Evolutionary conservation across 345 rosid species (phyloP).

Genomic region (Citrus inodora): DNA sequence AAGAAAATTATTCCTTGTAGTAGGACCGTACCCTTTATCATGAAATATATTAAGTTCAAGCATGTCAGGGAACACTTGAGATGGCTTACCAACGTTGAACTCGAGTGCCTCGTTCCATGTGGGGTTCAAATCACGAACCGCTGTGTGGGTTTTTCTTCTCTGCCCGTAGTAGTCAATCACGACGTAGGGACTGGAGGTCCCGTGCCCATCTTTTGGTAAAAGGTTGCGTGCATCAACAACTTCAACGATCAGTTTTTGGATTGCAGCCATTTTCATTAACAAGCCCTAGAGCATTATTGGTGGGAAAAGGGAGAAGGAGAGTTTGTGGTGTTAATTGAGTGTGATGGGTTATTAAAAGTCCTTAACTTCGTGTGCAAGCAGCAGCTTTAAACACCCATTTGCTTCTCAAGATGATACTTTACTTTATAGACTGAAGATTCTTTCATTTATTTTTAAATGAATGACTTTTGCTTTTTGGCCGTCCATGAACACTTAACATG

Average conservation of each 20-base stretch:
- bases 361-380: constrained; percentile 42
- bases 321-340: not conserved
- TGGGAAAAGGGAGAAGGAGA: not conserved
- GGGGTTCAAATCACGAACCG: constrained; percentile 63
- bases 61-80: constrained; percentile 54
- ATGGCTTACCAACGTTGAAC: constrained; percentile 57
- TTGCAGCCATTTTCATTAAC: constrained; percentile 20
- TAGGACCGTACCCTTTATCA: constrained; percentile 70
- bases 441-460: not conserved
- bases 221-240: constrained; percentile 74
- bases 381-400: constrained; percentile 17
- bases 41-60: constrained; percentile 74
- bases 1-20: constrained; percentile 56
- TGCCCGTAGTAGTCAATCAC: constrained; percentile 77
- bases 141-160: constrained; percentile 54
- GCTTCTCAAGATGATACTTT: constrained; percentile 12
- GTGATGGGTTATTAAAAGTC: constrained; percentile 14
- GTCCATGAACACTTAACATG: constrained; percentile 7
- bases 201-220: constrained; percentile 78
- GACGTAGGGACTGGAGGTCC: constrained; percentile 86
- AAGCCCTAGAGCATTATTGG: not conserved
- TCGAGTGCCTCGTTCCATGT: constrained; percentile 71
- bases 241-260: constrained; percentile 67
- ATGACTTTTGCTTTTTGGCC: constrained; percentile 32
- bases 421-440: constrained; percentile 30